A percentile compares a stretch with the other conserved stretches of the same genome.
These are phyloP conservation scores for Chloranthus sessilifolius DNA, from an alignment of 164 flowering plant genomes.

Conservation along the genomic window DNA sequence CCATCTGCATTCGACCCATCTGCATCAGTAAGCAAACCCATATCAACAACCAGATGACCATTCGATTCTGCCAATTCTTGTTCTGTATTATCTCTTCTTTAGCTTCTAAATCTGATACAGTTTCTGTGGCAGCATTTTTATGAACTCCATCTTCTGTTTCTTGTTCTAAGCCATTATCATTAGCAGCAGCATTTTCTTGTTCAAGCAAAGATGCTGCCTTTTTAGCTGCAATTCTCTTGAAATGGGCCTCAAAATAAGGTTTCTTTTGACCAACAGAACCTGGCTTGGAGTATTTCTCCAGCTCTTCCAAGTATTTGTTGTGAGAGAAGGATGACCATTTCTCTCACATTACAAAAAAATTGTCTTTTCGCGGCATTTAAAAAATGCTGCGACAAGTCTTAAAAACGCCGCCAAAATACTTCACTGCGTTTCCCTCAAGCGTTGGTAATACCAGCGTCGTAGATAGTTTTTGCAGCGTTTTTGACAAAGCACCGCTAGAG, in stretches of 20 bases:
- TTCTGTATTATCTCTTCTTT: neutral
- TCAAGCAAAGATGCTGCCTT: slow-evolving; percentile 46
- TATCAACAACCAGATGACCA: slow-evolving; percentile 5
- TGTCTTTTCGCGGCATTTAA: too few species aligned
- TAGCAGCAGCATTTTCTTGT: slow-evolving; percentile 27
- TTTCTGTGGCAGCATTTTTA: slow-evolving; percentile 3
- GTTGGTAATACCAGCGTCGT: too few species aligned
- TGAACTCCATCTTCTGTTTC: slow-evolving; percentile 8
- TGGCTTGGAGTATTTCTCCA: slow-evolving; percentile 56
- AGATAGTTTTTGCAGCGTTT: too few species aligned
- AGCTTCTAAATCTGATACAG: too few species aligned
- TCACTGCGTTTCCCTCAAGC: too few species aligned
- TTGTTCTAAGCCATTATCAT: slow-evolving; percentile 7
- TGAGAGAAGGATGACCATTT: slow-evolving; percentile 78
- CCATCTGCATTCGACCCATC: slow-evolving; percentile 3
- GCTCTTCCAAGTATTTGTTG: slow-evolving; percentile 78
- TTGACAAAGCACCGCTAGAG: too few species aligned
- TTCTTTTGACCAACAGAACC: slow-evolving; percentile 86
- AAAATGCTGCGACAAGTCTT: too few species aligned
- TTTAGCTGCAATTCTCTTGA: slow-evolving; percentile 53
- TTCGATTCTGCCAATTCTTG: slow-evolving; percentile 8
- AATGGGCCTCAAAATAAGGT: slow-evolving; percentile 86
- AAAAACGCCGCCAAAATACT: too few species aligned
- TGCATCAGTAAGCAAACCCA: slow-evolving; percentile 6
- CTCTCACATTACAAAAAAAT: slow-evolving; percentile 73